phyloP scores from a whole-genome alignment of 2,329 filamentous ascomycete genomes.

The Trichoderma hamatum region DNA sequence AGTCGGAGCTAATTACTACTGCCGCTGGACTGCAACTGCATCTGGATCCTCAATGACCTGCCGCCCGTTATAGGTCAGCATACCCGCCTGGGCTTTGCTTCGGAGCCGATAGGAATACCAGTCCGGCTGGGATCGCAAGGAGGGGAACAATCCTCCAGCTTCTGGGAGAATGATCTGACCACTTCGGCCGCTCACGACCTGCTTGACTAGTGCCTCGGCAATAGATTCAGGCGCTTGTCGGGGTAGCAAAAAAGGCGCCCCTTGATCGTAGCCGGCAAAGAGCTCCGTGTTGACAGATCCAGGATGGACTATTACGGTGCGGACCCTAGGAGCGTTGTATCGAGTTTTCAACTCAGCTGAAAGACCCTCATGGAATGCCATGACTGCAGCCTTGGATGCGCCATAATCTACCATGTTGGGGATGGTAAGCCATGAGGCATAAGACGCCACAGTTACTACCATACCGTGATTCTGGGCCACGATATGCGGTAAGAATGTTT shows the following conservation, averaged over 20 bases:
- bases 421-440: slow-evolving; percentile 62
- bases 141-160: slow-evolving; percentile 45
- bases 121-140: slow-evolving; percentile 58
- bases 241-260: slow-evolving; percentile 45
- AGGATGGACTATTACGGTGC: slow-evolving; percentile 68
- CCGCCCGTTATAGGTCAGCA: slow-evolving; percentile 49
- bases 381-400: slow-evolving; percentile 65
- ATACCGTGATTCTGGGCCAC: slow-evolving; percentile 68
- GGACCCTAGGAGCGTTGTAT: slow-evolving; percentile 65
- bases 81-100: slow-evolving; percentile 45
- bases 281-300: slow-evolving; percentile 43
- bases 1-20: background rate
- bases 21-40: slow-evolving; percentile 37
- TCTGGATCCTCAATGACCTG: slow-evolving; percentile 53
- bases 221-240: slow-evolving; percentile 46
- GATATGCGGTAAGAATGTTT: slow-evolving; percentile 70
- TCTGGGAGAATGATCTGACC: slow-evolving; percentile 52
- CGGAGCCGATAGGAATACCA: slow-evolving; percentile 64
- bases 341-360: slow-evolving; percentile 59
- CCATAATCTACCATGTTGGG: slow-evolving; percentile 70
- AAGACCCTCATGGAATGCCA: slow-evolving; percentile 70
- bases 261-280: slow-evolving; percentile 56
- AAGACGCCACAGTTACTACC: slow-evolving; percentile 69
- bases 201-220: slow-evolving; percentile 51
- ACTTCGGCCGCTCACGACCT: slow-evolving; percentile 53